Evolutionary conservation across 2,329 filamentous ascomycete genomes (phyloP).

Genomic region (Cladophialophora immunda): DNA sequence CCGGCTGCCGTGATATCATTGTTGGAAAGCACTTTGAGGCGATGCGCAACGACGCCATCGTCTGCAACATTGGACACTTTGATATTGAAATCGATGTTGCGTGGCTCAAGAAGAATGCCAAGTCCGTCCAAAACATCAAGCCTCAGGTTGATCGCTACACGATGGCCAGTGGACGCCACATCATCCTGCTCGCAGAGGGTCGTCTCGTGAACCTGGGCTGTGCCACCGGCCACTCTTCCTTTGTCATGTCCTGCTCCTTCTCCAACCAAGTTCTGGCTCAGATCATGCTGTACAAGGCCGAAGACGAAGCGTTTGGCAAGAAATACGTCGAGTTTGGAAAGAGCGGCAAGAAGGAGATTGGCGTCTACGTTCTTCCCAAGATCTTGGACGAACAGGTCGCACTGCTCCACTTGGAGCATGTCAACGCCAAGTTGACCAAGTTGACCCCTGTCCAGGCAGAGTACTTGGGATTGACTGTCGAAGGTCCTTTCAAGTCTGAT

Average conservation of each 20-base stretch:
- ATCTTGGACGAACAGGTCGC: conserved; percentile 99
- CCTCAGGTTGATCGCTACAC: conserved; percentile 98
- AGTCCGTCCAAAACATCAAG: conserved; percentile 98
- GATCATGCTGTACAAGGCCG: conserved; percentile 96
- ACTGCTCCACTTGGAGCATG: conserved; percentile 88
- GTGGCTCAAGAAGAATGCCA: conserved; percentile 97
- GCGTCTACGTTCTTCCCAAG: conserved; percentile 98
- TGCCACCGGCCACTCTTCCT: conserved; percentile 98
- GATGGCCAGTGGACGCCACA: conserved; percentile 92
- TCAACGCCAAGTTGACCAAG: conserved; percentile 91
- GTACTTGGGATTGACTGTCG: conserved; percentile 84
- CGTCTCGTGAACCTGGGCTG: conserved; percentile 99
- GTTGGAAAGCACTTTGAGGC: conserved; percentile 89
- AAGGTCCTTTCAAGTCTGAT: conserved; percentile 96
- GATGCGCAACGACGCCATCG: conserved; percentile 97
- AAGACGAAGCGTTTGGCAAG: conserved; percentile 83
- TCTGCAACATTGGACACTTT: conserved; percentile 99
- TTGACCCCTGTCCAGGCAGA: conserved; percentile 88
- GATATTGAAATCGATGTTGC: conserved; percentile 99
- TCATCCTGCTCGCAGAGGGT: conserved; percentile 98
- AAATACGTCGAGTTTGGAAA: conserved; percentile 98
- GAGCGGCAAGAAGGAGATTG: conserved; percentile 85
- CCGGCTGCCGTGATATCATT: conserved; percentile 97
- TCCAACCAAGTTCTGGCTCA: conserved; percentile 99
- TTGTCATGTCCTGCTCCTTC: conserved; percentile 99